Base-by-base conservation (phyloP, 371 early-diverging fungal species). In the Dentiscutata heterogama region DNA sequence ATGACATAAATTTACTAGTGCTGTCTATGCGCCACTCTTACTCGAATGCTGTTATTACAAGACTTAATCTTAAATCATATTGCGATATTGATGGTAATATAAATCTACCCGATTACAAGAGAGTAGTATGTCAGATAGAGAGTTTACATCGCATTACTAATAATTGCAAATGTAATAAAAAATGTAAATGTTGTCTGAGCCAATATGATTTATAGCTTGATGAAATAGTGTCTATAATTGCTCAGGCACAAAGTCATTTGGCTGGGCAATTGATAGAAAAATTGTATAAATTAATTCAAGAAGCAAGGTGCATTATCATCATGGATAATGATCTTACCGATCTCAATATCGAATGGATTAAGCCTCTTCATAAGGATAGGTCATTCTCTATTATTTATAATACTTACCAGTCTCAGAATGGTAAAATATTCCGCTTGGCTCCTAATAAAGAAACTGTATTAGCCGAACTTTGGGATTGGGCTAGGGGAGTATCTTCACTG, bases 41-140 rank as follows among this genome's bases (percentile, higher is more conserved):
- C 14, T 78, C 78, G 3, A 65, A 46, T 64, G 51, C 64, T 20
- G 27, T 78, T 65, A 78, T 65, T 65, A 78, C 64, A 25, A 78
- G 65, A 31, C 78, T 78, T 14, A 78, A 78, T 64, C 78, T 78
- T 51, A 78, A 78, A 50, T 78, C 78, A 25, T 78, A 78, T 64
- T 50, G 50, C 8, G 64, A 78, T 78, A 64, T 78, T 39, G 50
- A 78, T 46, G 16, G 50, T 50, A 42, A 50, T 78, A 78, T 64
- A 60, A 76, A 76, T 61, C 63, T 74, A n/a, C 22, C 27, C 5
- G 74, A 74, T 54, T 56, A 74, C 35, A n/a, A 74, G n/a, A 74
- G 58, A n/a, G 77, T 76, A 53, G 73, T 76, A 3, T 76, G 63
- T 46, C 39, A 54, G 11, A 54, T 56, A 73, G 74, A 73, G 29